Base-by-base conservation (phyloP, 2,329 filamentous ascomycete genomes). In the Phaeosphaeriaceae sp. region DNA sequence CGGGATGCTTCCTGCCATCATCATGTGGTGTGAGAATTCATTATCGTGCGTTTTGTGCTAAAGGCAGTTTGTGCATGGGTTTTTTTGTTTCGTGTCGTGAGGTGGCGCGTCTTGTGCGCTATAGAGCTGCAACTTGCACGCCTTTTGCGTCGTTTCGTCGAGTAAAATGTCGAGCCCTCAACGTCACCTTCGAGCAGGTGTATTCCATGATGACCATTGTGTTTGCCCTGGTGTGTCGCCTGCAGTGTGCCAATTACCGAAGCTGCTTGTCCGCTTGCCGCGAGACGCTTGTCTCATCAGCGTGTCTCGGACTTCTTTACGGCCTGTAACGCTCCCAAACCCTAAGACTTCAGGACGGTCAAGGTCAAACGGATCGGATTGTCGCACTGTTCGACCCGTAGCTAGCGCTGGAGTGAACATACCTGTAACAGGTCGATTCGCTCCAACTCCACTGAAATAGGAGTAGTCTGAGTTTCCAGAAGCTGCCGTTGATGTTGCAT, bases 361-460 rank as follows among this genome's bases (percentile, higher is more conserved):
- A 12, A 75, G 66, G 46, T 75, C 73, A 36, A 75, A 75, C 0
- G 73, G 73, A 46, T 75, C 73, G 1, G 71, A 74, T 33, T 74
- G 70, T 12, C 72, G 67, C 28, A 69, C 64, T n/a, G 56, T 63
- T 6, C 67, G 62, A 29, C 56, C 50, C 15, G 53, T 50, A 7
- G 54, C 56, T 17, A 46, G 32, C 1, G 32, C 53, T 9, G 56
- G 58, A 13, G 56, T 59, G 41, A 66, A 64, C 49, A 64, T 51
- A 38, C 62, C 58, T 6, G 69, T 72, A 12, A 42, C 54, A 28
- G 67, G 70, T 15, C 68, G 58, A 39, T 64, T 71, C 20, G 68
- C 68, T 23, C 68, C 69, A n/a, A 69, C 69, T 42, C 70, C 70
- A 13, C 69, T 70, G 38, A 68, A 71, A 42, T 63, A 63, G 6